phyloP scores from a whole-genome alignment of 2,329 filamentous ascomycete species.

The Ophioceras dolichostomum region DNA sequence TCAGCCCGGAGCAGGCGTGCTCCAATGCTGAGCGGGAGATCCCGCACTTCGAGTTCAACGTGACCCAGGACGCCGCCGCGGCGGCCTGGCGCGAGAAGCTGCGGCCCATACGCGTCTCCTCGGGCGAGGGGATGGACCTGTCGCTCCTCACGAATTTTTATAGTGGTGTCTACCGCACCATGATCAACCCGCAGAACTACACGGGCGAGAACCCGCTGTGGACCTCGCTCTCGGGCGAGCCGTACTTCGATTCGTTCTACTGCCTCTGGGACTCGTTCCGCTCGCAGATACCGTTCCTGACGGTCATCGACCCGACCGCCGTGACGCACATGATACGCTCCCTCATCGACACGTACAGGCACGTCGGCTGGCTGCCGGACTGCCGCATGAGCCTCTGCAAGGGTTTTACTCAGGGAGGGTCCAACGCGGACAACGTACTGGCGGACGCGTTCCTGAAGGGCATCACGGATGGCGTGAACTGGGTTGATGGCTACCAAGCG shows the following conservation, averaged over 20 bases:
- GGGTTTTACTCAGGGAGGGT: conserved; percentile 64
- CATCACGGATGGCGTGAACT: conserved; percentile 46
- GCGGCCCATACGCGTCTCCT: conserved; percentile 30
- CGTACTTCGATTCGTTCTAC: conserved; percentile 67
- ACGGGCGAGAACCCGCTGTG: conserved; percentile 62
- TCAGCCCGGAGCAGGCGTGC: conserved; percentile 54
- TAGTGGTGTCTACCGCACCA: conserved; percentile 59
- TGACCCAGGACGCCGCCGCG: conserved; percentile 36
- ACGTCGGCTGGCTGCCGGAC: conserved; percentile 62
- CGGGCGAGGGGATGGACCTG: conserved; percentile 35
- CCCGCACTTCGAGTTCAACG: conserved; percentile 52
- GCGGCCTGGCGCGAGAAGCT: conserved; percentile 51
- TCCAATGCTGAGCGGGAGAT: conserved; percentile 56
- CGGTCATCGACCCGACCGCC: conserved; percentile 50
- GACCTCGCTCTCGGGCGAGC: conserved; percentile 47
- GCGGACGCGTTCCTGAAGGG: conserved; percentile 59
- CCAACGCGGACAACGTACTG: conserved; percentile 59
- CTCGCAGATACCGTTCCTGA: conserved; percentile 57
- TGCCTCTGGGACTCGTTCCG: conserved; percentile 66
- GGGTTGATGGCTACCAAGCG: conserved; percentile 57
- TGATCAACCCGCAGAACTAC: conserved; percentile 64
- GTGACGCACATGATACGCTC: conserved; percentile 57
- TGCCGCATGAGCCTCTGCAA: conserved; percentile 67
- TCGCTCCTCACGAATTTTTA: conserved; percentile 53
- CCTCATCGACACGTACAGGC: conserved; percentile 57